Evolutionary conservation across 148 eudicot genomes (phyloP).

Genomic region (Rhododendron ovatum): DNA sequence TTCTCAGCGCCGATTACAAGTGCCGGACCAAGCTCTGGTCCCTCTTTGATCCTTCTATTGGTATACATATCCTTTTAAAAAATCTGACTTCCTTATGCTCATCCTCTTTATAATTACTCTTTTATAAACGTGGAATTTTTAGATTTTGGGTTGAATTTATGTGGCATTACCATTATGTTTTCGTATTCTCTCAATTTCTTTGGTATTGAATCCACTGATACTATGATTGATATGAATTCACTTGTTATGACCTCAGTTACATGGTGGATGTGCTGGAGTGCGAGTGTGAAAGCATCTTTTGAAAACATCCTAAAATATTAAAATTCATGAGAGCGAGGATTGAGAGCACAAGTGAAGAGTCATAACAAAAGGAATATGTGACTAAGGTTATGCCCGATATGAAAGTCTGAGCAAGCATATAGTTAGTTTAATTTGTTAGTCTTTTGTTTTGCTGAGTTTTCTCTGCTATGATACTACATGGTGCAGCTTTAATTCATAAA

Average conservation of each 20-base stretch:
- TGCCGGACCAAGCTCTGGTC: conserved; percentile 85
- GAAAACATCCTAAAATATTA: neutral
- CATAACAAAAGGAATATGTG: neutral
- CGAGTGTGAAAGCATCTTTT: too few species aligned
- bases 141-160: neutral
- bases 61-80: conserved; percentile 23
- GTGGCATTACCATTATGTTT: too few species aligned
- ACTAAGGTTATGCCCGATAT: neutral
- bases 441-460: neutral
- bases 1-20: conserved; percentile 71
- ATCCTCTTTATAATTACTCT: neutral
- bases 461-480: neutral
- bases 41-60: conserved; percentile 71
- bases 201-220: neutral
- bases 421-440: neutral
- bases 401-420: neutral
- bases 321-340: too few species aligned
- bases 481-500: neutral
- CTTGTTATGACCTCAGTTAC: neutral
- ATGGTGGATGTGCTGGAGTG: neutral
- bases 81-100: neutral
- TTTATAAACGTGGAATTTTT: neutral
- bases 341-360: too few species aligned
- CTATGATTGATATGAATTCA: neutral
- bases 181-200: neutral